Base-by-base conservation (phyloP, 2,329 filamentous ascomycete species). In the Calonectria montana region DNA sequence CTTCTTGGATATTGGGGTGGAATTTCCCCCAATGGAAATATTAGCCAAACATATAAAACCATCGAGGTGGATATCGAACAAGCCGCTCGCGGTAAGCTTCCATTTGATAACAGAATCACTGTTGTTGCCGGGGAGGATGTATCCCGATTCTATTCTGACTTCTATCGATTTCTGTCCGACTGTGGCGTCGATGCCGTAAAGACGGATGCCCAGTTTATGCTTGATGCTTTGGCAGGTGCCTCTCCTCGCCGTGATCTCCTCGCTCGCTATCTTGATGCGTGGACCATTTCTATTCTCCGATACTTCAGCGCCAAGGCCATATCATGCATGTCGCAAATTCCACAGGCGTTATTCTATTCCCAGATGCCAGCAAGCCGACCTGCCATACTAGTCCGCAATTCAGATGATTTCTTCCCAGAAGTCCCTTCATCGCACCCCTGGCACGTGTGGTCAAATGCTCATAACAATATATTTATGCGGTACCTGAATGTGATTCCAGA, bases 371-470 rank as follows among this genome's bases (percentile, higher is more conserved):
- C 87, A n/a, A 94, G 93, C 80, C 91, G 91, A 62, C 94, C 94
- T 0, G 87, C 91, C 0, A 88, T 97, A 27, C 86, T 96, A 0
- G 89, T 95, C 21, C 93, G 97, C 57, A 98, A 97, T 83, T 97
- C 94, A 0, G 96, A 92, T 74, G 94, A 98, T 83, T 99, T 96
- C 87, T 98, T 97, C 82, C 97, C 97, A 0, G 91, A 95, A 53
- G 89, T 95, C 4, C 90, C 92, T 0, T 89, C 91, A 0, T 95
- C 93, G 8, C 97, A 99, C 73, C 91, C 96, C 0, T 99, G 97
- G 96, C 97, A 99, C 82, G 89, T 98, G 41, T 99, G 97, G 87
- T 91, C 93, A 74, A 99, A 98, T 80, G 96, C 96, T 0, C 94
- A 98, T 83, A 98, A 97, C 81, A 88, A 91, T 37, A 87, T 98